These are phyloP conservation scores for Herpotrichia juniperi DNA, from an alignment of 2,329 filamentous ascomycete genomes.

Conservation along the genomic window DNA sequence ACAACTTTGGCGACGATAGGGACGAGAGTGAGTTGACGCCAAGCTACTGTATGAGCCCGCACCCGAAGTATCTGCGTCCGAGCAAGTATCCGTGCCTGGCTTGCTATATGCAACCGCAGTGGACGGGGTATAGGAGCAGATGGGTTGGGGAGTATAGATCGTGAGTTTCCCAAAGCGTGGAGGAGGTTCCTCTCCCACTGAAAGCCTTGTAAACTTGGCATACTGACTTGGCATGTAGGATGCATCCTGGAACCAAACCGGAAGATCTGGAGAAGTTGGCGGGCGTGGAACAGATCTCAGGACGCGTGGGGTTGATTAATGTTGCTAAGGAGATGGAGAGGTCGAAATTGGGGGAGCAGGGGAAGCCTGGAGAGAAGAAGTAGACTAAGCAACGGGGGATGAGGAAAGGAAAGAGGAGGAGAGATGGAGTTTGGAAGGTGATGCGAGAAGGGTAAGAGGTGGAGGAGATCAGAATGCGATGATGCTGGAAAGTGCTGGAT, in stretches of 20 bases:
- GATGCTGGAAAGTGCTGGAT: no score
- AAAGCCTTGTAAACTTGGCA: no score
- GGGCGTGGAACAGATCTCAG: constrained; percentile 21
- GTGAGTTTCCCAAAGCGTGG: no score
- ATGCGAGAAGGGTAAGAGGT: no score
- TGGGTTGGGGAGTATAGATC: constrained; percentile 8
- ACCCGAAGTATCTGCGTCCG: constrained; percentile 13
- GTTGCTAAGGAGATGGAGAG: constrained; percentile 9
- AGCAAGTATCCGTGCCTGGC: constrained; percentile 28
- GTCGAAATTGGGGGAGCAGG: constrained; percentile 1
- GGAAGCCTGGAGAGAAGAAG: neutral
- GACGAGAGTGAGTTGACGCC: no score
- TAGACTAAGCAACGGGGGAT: neutral
- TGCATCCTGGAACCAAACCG: constrained; percentile 20
- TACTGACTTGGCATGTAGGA: no score
- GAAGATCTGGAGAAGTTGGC: constrained; percentile 24
- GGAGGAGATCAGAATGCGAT: no score
- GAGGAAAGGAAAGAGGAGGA: neutral
- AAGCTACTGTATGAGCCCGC: no score
- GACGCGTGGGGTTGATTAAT: constrained; percentile 20
- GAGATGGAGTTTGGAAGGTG: no score
- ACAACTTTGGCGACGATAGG: no score
- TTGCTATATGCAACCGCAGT: constrained; percentile 31
- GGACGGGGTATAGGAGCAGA: constrained; percentile 4
- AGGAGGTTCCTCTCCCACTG: no score